Percentiles rank a stretch among this genome's conserved stretches.
phyloP scores from a whole-genome alignment of 2,329 filamentous ascomycete genomes.

The Neurospora sp. region DNA sequence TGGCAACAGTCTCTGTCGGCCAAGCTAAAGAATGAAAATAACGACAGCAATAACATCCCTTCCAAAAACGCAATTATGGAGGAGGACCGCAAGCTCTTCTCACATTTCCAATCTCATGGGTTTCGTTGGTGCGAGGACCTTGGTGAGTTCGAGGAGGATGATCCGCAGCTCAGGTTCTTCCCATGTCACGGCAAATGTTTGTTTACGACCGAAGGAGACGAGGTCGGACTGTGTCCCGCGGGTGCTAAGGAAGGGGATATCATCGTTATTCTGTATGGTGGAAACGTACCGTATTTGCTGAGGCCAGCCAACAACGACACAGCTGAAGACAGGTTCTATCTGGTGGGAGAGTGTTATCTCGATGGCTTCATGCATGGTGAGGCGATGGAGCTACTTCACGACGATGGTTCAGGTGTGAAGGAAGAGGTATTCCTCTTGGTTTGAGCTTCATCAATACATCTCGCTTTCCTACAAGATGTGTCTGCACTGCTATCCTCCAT shows the following conservation, averaged over 20 bases:
- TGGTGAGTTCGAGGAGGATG: too few relatives aligned
- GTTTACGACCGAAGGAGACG: background rate
- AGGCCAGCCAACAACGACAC: background rate
- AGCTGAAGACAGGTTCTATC: background rate
- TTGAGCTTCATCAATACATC: background rate
- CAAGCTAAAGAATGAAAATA: background rate
- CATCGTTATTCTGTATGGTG: background rate
- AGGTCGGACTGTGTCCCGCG: background rate
- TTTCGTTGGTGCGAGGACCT: too few relatives aligned
- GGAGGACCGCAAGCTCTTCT: too few relatives aligned
- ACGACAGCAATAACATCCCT: background rate
- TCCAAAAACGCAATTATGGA: too few relatives aligned
- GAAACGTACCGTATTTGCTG: background rate
- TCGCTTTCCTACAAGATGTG: background rate
- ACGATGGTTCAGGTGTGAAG: background rate
- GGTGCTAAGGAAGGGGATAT: background rate
- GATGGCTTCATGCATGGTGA: background rate
- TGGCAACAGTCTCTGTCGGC: background rate
- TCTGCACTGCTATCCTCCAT: background rate
- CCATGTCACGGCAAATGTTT: background rate
- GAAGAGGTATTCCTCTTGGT: background rate
- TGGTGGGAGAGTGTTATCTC: background rate
- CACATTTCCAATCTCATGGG: too few relatives aligned
- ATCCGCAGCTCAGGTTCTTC: background rate
- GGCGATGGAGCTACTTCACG: background rate